A percentile compares a stretch with the other conserved stretches of the same genome.
Evolutionary conservation across 495 filamentous ascomycete species (phyloP).

Genomic region (Penicillium pulvis): DNA sequence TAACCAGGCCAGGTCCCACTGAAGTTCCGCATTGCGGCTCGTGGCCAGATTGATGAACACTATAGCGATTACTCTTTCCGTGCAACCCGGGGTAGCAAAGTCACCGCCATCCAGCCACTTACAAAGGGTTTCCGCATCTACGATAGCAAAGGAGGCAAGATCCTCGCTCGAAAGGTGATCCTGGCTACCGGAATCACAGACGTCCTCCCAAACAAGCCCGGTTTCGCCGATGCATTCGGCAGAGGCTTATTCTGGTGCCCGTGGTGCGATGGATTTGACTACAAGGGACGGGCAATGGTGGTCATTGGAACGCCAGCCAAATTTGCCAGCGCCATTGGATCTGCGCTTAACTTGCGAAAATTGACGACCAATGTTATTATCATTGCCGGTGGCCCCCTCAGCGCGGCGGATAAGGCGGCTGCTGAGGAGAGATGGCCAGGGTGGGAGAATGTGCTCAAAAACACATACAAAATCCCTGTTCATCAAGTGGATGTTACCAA

Average conservation of each 20-base stretch:
- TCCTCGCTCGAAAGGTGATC: constrained; percentile 34
- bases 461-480: constrained; percentile 8
- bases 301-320: constrained; percentile 24
- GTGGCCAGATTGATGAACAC: constrained; percentile 12
- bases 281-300: constrained; percentile 43
- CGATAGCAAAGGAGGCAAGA: constrained; percentile 9
- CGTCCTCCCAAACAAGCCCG: constrained; percentile 41
- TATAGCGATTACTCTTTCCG: constrained; percentile 14
- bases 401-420: constrained; percentile 26
- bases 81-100: constrained; percentile 14
- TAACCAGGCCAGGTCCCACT: constrained; percentile 8
- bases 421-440: constrained; percentile 16
- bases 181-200: constrained; percentile 50
- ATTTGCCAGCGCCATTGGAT: constrained; percentile 32
- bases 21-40: constrained; percentile 12
- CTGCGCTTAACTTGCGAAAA: constrained; percentile 42
- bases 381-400: constrained; percentile 61
- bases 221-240: constrained; percentile 45
- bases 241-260: constrained; percentile 53
- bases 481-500: constrained; percentile 8
- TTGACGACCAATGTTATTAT: constrained; percentile 28
- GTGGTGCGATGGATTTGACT: constrained; percentile 54
- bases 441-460: constrained; percentile 11
- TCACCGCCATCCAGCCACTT: constrained; percentile 14
- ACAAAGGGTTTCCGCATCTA: constrained; percentile 14